These are phyloP conservation scores for Penicillium sp. DNA, from an alignment of 2,329 filamentous ascomycete species.

Conservation along the genomic window DNA sequence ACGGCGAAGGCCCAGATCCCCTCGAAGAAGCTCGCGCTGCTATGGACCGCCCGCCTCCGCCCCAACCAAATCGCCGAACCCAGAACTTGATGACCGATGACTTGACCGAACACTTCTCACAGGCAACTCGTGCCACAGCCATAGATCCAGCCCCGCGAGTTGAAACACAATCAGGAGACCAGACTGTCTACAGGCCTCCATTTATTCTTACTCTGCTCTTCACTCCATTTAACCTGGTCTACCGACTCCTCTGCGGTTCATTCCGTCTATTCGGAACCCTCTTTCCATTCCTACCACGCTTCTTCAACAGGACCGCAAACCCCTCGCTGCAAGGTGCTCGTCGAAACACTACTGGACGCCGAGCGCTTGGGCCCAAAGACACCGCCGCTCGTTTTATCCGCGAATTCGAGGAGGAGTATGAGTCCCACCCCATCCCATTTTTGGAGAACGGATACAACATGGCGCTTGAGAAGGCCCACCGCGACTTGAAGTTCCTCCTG, in stretches of 20 bases:
- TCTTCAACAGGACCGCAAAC: constrained; percentile 48
- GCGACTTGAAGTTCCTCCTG: constrained; percentile 86
- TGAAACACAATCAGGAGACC: constrained; percentile 68
- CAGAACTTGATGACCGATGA: constrained; percentile 66
- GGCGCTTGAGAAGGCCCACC: constrained; percentile 84
- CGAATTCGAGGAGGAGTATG: constrained; percentile 94
- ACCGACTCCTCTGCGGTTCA: constrained; percentile 63
- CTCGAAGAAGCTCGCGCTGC: constrained; percentile 72
- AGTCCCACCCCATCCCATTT: constrained; percentile 65
- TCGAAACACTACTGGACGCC: constrained; percentile 66
- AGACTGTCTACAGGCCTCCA: constrained; percentile 67
- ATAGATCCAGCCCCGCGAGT: constrained; percentile 76
- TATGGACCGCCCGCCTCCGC: constrained; percentile 59
- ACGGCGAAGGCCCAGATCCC: constrained; percentile 83
- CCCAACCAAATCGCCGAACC: constrained; percentile 61
- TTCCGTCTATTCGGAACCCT: constrained; percentile 74
- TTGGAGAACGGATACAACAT: constrained; percentile 88
- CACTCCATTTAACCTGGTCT: constrained; percentile 76
- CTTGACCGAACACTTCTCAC: constrained; percentile 34
- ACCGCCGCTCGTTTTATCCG: constrained; percentile 84
- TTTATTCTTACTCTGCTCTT: constrained; percentile 76
- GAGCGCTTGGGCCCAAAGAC: constrained; percentile 79
- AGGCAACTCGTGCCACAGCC: constrained; percentile 39
- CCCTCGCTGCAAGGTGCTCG: constrained; percentile 47
- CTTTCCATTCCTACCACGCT: constrained; percentile 74